phyloP scores from a whole-genome alignment of 495 filamentous ascomycete species.

The Tuber melanosporum region DNA sequence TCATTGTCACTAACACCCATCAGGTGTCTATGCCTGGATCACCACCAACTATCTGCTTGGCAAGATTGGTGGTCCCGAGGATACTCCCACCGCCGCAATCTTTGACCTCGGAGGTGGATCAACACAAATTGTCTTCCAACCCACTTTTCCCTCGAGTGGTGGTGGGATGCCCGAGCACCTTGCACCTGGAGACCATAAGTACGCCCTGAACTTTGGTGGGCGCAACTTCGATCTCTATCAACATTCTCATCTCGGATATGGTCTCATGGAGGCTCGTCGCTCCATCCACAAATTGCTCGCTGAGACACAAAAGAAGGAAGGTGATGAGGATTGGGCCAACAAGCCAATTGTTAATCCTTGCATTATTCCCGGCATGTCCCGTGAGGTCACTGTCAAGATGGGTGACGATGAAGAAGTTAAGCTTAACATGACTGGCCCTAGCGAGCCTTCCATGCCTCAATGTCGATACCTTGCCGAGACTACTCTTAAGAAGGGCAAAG shows the following conservation, averaged over 20 bases:
- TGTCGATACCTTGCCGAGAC: conserved; percentile 85
- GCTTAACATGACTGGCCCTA: conserved; percentile 86
- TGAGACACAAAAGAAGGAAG: conserved; percentile 40
- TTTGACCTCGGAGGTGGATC: conserved; percentile 96
- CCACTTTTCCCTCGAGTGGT: conserved; percentile 62
- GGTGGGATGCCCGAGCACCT: conserved; percentile 86
- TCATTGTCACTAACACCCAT: conserved; percentile 10
- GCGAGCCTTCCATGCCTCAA: conserved; percentile 65
- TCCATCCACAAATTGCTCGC: conserved; percentile 65
- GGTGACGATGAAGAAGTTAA: conserved; percentile 46
- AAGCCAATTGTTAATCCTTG: conserved; percentile 78
- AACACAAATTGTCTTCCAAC: conserved; percentile 96
- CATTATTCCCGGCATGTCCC: conserved; percentile 70
- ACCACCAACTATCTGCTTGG: conserved; percentile 96
- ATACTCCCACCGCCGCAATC: conserved; percentile 82
- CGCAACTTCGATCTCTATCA: conserved; percentile 92
- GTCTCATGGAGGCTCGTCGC: conserved; percentile 88
- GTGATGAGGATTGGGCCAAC: conserved; percentile 53
- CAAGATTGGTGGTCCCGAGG: conserved; percentile 89
- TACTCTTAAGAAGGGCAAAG: conserved; percentile 77
- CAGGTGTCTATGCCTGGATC: conserved; percentile 97
- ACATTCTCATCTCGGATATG: conserved; percentile 95
- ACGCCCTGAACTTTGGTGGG: conserved; percentile 82
- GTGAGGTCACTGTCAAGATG: conserved; percentile 62
- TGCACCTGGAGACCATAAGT: conserved; percentile 90